Percentiles rank a stretch among this genome's conserved stretches.
Evolutionary conservation across 768 basidiomycete genomes (phyloP).

Genomic region (Gymnopilus dilepis): DNA sequence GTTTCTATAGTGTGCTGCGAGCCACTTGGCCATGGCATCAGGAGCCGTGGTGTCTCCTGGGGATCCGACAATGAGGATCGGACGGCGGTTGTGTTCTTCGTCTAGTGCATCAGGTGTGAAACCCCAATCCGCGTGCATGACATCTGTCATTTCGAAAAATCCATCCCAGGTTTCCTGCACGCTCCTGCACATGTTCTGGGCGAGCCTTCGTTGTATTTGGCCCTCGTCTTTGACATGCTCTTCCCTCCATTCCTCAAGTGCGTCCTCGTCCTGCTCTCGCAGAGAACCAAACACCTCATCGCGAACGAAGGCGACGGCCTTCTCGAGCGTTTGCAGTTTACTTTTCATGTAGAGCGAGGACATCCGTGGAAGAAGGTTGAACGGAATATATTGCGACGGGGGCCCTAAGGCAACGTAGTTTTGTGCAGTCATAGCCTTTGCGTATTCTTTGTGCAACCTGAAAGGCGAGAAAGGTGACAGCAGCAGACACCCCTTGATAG

Average conservation of each 20-base stretch:
- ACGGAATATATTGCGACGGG: constrained; percentile 45
- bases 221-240: constrained; percentile 45
- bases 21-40: constrained; percentile 49
- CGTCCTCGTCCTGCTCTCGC: constrained; percentile 42
- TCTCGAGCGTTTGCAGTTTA: constrained; percentile 42
- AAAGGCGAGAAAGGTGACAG: constrained; percentile 53
- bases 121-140: constrained; percentile 59
- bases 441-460: constrained; percentile 49
- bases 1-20: constrained; percentile 53
- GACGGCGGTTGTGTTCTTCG: constrained; percentile 47
- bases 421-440: constrained; percentile 48
- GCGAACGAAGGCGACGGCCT: constrained; percentile 48
- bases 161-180: constrained; percentile 58
- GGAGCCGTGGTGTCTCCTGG: constrained; percentile 48
- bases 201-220: constrained; percentile 46
- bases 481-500: constrained; percentile 53
- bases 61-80: constrained; percentile 51
- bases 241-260: constrained; percentile 48
- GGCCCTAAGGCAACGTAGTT: constrained; percentile 56
- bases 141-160: constrained; percentile 45
- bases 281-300: constrained; percentile 39
- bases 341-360: constrained; percentile 34
- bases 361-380: constrained; percentile 40
- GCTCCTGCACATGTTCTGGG: constrained; percentile 49
- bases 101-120: constrained; percentile 48